Base-by-base conservation (phyloP, 1,284 basidiomycete species). In the Amylostereum chailletii region DNA sequence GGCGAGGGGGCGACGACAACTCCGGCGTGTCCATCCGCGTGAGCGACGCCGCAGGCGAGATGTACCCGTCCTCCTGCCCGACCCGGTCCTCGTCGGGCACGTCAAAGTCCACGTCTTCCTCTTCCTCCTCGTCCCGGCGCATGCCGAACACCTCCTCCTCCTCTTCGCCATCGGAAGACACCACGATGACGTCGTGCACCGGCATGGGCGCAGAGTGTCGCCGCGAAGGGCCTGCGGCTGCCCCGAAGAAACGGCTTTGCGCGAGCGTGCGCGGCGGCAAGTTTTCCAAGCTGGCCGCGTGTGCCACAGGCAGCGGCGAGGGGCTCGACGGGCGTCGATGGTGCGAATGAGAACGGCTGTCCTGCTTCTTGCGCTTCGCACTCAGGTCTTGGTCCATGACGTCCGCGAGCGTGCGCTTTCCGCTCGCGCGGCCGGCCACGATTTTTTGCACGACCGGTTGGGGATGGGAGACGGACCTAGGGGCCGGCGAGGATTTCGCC, bases 61-160 rank as follows among this genome's bases (percentile, higher is more conserved):
- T 69, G 63, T 89, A 89, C 36, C 86, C 86, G 56, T 86, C 85
- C 60, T 89, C 86, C 64, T 87, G 86, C 58, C 71, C 69, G 34
- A 86, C 80, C 50, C 68, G 64, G 33, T 60, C 58, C 46, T 70
- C 65, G 47, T 69, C 34, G 62, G 54, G 11, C 49, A 39, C 49
- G 36, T 55, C 55, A n/a, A 45, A 57, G 41, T 57, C 58, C 8
- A 53, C 54, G 47, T 50, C 52, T 5, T 64, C 61, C 6, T 60
- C 61, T 47, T 47, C 57, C 38, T 30, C 60, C 56, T 26, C 64
- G 5, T 6, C 39, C 5, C 11, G 6, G 29, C 29, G n/a, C n/a
- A 11, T 40, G 29, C 29, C 39, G n/a, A 40, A 19, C 5, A 40
- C 39, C 11, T 40, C 39, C 29, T 40, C 47, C 31, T 30, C 7